These are phyloP conservation scores for Vitis riparia DNA, from an alignment of 164 flowering plant species.

Conservation along the genomic window DNA sequence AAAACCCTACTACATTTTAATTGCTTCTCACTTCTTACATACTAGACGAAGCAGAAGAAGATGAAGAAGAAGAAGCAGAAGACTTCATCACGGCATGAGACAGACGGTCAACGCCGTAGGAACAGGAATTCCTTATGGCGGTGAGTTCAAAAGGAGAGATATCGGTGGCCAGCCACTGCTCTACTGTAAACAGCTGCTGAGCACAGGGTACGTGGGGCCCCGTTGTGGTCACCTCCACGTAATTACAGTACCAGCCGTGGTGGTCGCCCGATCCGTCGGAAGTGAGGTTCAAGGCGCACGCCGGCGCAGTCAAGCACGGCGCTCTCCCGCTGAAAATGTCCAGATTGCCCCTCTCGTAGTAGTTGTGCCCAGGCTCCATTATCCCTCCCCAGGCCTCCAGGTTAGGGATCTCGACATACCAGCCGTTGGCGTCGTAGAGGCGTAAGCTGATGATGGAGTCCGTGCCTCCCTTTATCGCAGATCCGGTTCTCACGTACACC, in stretches of 20 bases:
- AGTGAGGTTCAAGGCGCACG: constrained; percentile 67
- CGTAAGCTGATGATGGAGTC: constrained; percentile 65
- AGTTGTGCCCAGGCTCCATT: constrained; percentile 65
- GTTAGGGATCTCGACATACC: constrained; percentile 34
- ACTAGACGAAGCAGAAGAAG: too few species aligned
- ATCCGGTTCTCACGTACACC: constrained; percentile 75
- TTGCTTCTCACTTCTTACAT: too few species aligned
- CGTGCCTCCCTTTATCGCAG: constrained; percentile 73
- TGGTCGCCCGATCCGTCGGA: constrained; percentile 76
- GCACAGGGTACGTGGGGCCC: constrained; percentile 59
- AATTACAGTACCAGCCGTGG: constrained; percentile 88
- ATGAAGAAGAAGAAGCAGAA: too few species aligned
- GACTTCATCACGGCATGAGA: too few species aligned
- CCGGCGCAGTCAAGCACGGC: constrained; percentile 45
- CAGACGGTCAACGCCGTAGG: not conserved
- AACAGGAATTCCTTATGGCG: constrained; percentile 39
- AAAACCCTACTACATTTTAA: too few species aligned
- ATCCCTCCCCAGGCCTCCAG: constrained; percentile 85
- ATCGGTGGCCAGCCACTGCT: constrained; percentile 84
- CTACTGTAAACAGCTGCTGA: constrained; percentile 60
- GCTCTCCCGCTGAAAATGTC: constrained; percentile 85
- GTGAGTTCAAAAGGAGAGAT: constrained; percentile 59
- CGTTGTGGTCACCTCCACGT: constrained; percentile 77
- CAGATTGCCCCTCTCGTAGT: constrained; percentile 85
- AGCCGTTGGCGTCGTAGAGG: constrained; percentile 41